Conservation (phyloP, 2,329 filamentous ascomycete species). For the Fusarium secorum region DNA sequence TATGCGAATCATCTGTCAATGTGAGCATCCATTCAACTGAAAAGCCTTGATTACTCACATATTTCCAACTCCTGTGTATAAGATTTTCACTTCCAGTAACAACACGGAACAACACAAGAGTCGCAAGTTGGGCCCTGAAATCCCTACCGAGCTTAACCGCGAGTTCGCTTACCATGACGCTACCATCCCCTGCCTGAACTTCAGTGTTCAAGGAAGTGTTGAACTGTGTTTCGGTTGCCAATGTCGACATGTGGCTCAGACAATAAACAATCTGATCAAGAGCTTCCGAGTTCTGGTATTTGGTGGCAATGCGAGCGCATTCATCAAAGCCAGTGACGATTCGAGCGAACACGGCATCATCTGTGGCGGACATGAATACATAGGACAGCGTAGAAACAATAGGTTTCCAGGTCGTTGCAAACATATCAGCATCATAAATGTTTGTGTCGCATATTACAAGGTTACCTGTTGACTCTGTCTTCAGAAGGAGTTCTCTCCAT, state of each 20-base stretch:
- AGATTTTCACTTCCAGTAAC: slow-evolving; percentile 84
- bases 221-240: slow-evolving; percentile 77
- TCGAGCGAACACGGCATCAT: slow-evolving; percentile 92
- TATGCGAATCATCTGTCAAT: slow-evolving; percentile 79
- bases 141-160: slow-evolving; percentile 95
- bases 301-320: slow-evolving; percentile 89
- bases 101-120: slow-evolving; percentile 93
- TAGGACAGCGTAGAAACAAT: slow-evolving; percentile 95
- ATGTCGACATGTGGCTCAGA: slow-evolving; percentile 86
- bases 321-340: slow-evolving; percentile 96
- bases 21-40: slow-evolving; percentile 1
- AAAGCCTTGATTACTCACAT: slow-evolving; percentile 62
- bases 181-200: slow-evolving; percentile 88
- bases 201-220: slow-evolving; percentile 94
- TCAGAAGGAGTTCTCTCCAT: slow-evolving; percentile 92
- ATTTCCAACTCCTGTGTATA: slow-evolving; percentile 79
- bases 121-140: slow-evolving; percentile 91
- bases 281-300: slow-evolving; percentile 82
- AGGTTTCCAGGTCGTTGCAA: slow-evolving; percentile 92
- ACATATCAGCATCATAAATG: slow-evolving; percentile 97
- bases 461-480: slow-evolving; percentile 78
- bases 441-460: slow-evolving; percentile 87
- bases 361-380: slow-evolving; percentile 98
- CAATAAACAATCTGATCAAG: slow-evolving; percentile 93
- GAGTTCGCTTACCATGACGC: slow-evolving; percentile 98